Base-by-base conservation (phyloP, 257 asterid genomes). In the Nicotiana tomentosiformis region DNA sequence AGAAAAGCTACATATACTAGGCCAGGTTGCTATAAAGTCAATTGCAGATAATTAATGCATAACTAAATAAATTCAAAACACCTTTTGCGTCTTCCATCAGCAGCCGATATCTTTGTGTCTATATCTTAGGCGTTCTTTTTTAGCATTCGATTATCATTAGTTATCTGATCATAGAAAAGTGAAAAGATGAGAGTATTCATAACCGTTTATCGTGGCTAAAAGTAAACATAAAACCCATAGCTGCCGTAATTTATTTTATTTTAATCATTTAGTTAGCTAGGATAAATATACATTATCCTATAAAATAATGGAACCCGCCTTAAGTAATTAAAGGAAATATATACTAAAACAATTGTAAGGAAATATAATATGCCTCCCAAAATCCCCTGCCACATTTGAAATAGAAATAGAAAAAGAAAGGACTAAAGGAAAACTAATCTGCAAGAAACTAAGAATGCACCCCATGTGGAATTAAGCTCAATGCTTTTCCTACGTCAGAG, bases 401-500 rank as follows among this genome's bases (percentile, higher is more conserved):
- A 35, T 56, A 33, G 68, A 56, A 53, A 37, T 35, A 55, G 49
- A 49, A 18, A 23, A 30, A 29, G 32, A n/a, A 43, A 70, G 12
- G 79, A 72, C 55, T 46, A 10, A 14, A 62, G 32, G 67, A 62
- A 61, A 8, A 23, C 10, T 20, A 39, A n/a, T 39, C 37, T 33
- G 16, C 49, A 39, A 39, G 49, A 39, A 39, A 39, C 49, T 67
- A 61, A 66, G 49, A 81, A 65, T 51, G 82, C n/a, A 83, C 30
- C 61, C 66, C 39, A 62, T 53, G 39, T 61, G 37, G 77, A 20
- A 30, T 30, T 30, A 32, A 66, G 46, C 12, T 26, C n/a, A 64
- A 4, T 6, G 26, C 16, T 60, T 67, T 84, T 53, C 72, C 68
- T 67, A 68, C 87, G 56, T 86, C 84, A 81, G 77, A 26, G n/a